Base-by-base conservation (phyloP, 805 yeast species). In the Blastobotrys parvus region DNA sequence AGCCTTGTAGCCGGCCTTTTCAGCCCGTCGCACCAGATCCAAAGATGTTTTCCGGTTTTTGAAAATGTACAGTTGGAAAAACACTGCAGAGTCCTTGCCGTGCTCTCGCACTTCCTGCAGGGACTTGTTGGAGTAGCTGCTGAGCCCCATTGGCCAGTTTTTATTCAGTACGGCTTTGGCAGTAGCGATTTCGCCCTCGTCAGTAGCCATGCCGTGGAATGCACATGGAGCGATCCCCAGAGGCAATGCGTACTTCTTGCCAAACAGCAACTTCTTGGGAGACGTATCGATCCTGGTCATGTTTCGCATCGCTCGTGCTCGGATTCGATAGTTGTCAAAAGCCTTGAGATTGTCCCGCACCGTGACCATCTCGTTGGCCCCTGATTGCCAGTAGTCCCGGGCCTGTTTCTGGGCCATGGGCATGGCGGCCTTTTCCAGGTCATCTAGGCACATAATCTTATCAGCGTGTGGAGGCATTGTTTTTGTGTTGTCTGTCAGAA, bases 1-100 rank as follows among this genome's bases (percentile, higher is more conserved):
- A 0, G 71, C 79, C 52, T 70, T 59, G 52, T 50, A 60, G 7
- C 63, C 64, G n/a, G 58, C 57, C 42, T 51, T 43, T 35, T 59
- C 63, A 16, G 54, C 62, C 38, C 49, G 30, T 31, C 36, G 37
- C 10, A 59, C 51, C 20, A 59, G 45, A 16, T 43, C 39, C 38
- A 48, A 45, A 3, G 59, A 47, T 37, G 58, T 53, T 30, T 53
- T 45, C 18, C 56, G 47, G 51, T 59, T 54, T 38, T 55, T 46
- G 46, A 59, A 56, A 25, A 58, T 59, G 44, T 58, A 58, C 8
- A 59, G 48, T 46, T 59, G 63, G 35, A 58, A 42, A 41, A 56
- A 54, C 20, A 53, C 45, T 4, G 48, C 59, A 7, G 46, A 29
- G 19, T 50, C 57, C 3, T 50, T 51, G 20, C 56, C 59, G 3